Conservation (phyloP, 176 grass and related monocot species). For the Coix lacrymajobi region DNA sequence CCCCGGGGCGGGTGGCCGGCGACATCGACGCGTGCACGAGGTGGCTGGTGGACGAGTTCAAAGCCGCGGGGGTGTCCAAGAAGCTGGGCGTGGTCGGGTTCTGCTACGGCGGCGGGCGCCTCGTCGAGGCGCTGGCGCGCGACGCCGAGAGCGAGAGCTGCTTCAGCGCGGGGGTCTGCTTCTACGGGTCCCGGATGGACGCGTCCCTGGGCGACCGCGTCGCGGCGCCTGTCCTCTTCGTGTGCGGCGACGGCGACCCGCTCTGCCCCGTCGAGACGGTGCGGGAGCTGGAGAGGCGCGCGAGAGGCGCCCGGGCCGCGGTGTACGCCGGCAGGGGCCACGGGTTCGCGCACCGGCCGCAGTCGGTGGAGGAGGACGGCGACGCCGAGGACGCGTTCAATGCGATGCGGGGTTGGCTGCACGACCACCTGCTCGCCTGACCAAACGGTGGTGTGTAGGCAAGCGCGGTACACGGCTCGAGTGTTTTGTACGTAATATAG, state of each 20-base stretch:
- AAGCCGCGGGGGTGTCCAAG: conserved; percentile 49
- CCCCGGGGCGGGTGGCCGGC: conserved; percentile 32
- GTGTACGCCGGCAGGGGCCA: conserved; percentile 71
- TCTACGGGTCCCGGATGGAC: conserved; percentile 70
- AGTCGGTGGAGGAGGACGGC: conserved; percentile 70
- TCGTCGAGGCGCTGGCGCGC: conserved; percentile 61
- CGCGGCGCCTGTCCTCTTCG: conserved; percentile 56
- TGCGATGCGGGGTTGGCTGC: conserved; percentile 54
- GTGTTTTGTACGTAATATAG: neutral
- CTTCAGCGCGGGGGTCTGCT: conserved; percentile 74
- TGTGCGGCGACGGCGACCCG: conserved; percentile 69
- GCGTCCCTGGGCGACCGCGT: conserved; percentile 38
- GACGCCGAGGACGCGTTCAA: conserved; percentile 84
- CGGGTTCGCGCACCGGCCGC: conserved; percentile 71
- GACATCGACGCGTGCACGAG: conserved; percentile 61
- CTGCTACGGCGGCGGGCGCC: conserved; percentile 65
- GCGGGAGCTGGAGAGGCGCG: conserved; percentile 56
- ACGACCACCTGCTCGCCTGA: conserved; percentile 56
- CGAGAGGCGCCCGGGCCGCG: conserved; percentile 28
- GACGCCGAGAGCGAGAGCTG: conserved; percentile 27
- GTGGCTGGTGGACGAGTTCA: conserved; percentile 79
- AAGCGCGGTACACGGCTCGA: neutral
- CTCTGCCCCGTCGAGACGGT: conserved; percentile 54
- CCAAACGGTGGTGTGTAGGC: neutral
- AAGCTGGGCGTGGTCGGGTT: conserved; percentile 85